Percentiles rank a stretch among this genome's conserved stretches.
Conservation (phyloP, 371 early-diverging fungal genomes). For the Saksenaea vasiformis region DNA sequence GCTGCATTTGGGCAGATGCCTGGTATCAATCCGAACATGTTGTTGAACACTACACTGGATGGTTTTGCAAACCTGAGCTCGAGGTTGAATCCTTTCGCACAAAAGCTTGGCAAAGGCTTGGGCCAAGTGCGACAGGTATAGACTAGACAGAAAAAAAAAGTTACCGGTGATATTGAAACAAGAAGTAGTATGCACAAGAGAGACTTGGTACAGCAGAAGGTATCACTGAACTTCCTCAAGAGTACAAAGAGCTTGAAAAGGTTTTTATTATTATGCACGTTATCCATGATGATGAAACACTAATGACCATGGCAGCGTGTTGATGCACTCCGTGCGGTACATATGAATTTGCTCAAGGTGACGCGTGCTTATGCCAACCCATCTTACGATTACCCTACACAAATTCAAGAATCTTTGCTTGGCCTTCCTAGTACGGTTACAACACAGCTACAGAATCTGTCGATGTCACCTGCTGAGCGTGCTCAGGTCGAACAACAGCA, state of each 20-base stretch:
- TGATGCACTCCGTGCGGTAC: constrained; percentile 66
- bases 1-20: constrained; percentile 11
- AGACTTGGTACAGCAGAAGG: constrained; percentile 80
- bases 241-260: constrained; percentile 84
- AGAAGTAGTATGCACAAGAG: constrained; percentile 83
- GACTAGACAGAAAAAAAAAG: neutral
- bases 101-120: constrained; percentile 69
- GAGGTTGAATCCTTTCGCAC: constrained; percentile 75
- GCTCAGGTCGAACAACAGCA: constrained; percentile 35
- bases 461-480: constrained; percentile 54
- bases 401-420: constrained; percentile 70
- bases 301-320: constrained; percentile 47
- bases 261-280: constrained; percentile 36
- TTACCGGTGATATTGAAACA: neutral
- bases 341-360: constrained; percentile 72
- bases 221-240: constrained; percentile 88
- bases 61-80: constrained; percentile 62
- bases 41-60: constrained; percentile 54
- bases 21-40: constrained; percentile 24
- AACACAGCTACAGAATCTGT: constrained; percentile 63
- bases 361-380: constrained; percentile 73
- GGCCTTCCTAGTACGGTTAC: constrained; percentile 67
- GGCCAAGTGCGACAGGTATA: constrained; percentile 83
- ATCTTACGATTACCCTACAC: constrained; percentile 78
- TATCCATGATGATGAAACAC: neutral